Evolutionary conservation across 2,329 filamentous ascomycete genomes (phyloP).

Genomic region (Fusarium udum): DNA sequence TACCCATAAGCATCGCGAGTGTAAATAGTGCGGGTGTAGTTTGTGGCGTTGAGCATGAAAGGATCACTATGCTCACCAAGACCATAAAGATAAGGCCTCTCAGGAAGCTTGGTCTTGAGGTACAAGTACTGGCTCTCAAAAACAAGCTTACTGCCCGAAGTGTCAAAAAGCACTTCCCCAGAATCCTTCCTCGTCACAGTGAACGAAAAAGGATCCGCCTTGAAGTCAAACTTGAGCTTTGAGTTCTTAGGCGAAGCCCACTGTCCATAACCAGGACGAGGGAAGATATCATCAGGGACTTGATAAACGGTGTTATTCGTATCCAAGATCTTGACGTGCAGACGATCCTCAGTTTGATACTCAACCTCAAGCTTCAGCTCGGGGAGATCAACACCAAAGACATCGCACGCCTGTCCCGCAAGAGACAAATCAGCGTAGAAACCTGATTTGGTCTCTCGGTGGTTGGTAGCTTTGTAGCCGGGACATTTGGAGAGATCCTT

Average conservation of each 20-base stretch:
- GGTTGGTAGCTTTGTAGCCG: constrained; percentile 72
- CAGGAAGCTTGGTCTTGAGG: constrained; percentile 74
- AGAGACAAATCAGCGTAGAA: constrained; percentile 76
- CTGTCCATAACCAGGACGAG: constrained; percentile 55
- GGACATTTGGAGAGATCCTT: constrained; percentile 59
- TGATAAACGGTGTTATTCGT: constrained; percentile 76
- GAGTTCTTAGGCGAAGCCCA: constrained; percentile 43
- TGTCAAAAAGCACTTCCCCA: constrained; percentile 72
- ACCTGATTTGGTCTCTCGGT: constrained; percentile 60
- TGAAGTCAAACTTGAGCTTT: constrained; percentile 59
- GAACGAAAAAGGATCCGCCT: constrained; percentile 71
- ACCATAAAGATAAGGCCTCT: constrained; percentile 77
- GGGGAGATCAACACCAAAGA: constrained; percentile 79
- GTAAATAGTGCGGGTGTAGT: constrained; percentile 72
- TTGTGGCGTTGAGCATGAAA: constrained; percentile 72
- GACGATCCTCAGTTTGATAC: constrained; percentile 59
- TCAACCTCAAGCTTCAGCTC: constrained; percentile 70
- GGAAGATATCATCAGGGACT: constrained; percentile 74
- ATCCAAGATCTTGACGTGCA: constrained; percentile 79
- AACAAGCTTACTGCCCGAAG: constrained; percentile 70
- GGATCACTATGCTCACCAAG: constrained; percentile 81
- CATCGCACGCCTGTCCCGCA: constrained; percentile 76
- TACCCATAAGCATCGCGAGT: constrained; percentile 62
- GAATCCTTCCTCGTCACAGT: constrained; percentile 57
- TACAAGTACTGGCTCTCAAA: constrained; percentile 83